Conservation (phyloP, 2,329 filamentous ascomycete genomes). For the Aspergillus pseudonomiae region DNA sequence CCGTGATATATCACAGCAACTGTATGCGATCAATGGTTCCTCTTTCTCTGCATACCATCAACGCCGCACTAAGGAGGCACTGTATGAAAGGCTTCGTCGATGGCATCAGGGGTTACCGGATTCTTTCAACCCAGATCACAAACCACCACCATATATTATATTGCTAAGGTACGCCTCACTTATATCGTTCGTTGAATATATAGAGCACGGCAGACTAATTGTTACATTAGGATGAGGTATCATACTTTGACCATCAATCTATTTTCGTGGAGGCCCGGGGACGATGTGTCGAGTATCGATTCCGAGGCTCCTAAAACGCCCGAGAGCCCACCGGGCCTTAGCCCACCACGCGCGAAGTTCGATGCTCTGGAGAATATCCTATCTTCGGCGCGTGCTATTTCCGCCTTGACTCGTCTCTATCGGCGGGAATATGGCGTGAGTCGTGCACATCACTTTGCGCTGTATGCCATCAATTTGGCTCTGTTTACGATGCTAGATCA, state of each 20-base stretch:
- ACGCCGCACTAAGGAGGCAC: slow-evolving; percentile 28
- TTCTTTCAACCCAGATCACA: slow-evolving; percentile 29
- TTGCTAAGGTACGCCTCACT: slow-evolving; percentile 28
- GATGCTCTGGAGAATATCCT: slow-evolving; percentile 27
- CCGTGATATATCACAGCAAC: slow-evolving; percentile 36
- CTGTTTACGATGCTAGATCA: slow-evolving; percentile 38
- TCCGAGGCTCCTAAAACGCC: slow-evolving; percentile 31
- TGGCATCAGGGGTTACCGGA: slow-evolving; percentile 37
- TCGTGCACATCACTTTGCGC: slow-evolving; percentile 40
- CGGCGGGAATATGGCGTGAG: slow-evolving; percentile 38
- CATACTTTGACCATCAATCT: slow-evolving; percentile 39
- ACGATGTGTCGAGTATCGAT: slow-evolving; percentile 17
- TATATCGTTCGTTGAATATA: no score
- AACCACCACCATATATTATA: slow-evolving; percentile 38
- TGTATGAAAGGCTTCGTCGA: slow-evolving; percentile 33
- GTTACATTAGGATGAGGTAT: slow-evolving; percentile 37
- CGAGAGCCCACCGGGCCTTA: slow-evolving; percentile 30
- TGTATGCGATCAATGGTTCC: slow-evolving; percentile 30
- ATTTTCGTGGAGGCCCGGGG: slow-evolving; percentile 34
- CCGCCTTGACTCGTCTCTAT: slow-evolving; percentile 33
- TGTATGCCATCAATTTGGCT: slow-evolving; percentile 44
- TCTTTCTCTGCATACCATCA: slow-evolving; percentile 12
- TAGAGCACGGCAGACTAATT: not conserved
- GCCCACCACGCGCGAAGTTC: slow-evolving; percentile 22
- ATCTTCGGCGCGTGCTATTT: slow-evolving; percentile 36